A percentile compares a stretch with the other conserved stretches of the same genome.
Evolutionary conservation across 2,329 filamentous ascomycete genomes (phyloP).

Genomic region (Exutisphaerella laricina): DNA sequence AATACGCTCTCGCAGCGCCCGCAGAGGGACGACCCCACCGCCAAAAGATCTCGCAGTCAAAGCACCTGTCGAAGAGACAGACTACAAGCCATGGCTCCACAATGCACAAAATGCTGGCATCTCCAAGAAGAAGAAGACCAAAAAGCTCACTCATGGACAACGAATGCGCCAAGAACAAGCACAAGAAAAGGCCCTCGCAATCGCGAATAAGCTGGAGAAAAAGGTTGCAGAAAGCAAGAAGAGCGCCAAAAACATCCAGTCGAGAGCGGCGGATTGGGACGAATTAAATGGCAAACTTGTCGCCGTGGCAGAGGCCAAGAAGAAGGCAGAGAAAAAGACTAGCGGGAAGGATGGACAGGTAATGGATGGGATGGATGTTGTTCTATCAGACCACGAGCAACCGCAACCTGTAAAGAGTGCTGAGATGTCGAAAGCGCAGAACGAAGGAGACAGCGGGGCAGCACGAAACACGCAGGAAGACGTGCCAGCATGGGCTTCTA

Average conservation of each 20-base stretch:
- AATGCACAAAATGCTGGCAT: conserved; percentile 65
- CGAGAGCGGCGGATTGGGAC: conserved; percentile 29
- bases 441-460: conserved; percentile 3
- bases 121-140: conserved; percentile 59
- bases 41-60: conserved; percentile 33
- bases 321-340: conserved; percentile 4
- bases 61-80: conserved; percentile 45
- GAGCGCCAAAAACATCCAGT: conserved; percentile 42
- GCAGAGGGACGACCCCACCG: conserved; percentile 64
- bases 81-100: conserved; percentile 60
- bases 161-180: conserved; percentile 49
- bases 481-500: conserved; percentile 12
- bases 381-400: conserved; percentile 12
- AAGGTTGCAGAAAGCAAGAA: conserved; percentile 51
- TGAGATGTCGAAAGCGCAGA: conserved; percentile 10
- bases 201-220: conserved; percentile 50
- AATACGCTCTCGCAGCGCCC: conserved; percentile 66
- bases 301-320: conserved; percentile 12
- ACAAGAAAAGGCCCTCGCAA: conserved; percentile 51
- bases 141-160: conserved; percentile 50
- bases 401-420: conserved; percentile 3
- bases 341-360: conserved; percentile 2
- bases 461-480: neutral
- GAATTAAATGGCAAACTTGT: conserved; percentile 29
- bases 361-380: conserved; percentile 11